Evolutionary conservation across 2,329 filamentous ascomycete species (phyloP).

Genomic region (Ophiocordyceps camponoti-saundersi): DNA sequence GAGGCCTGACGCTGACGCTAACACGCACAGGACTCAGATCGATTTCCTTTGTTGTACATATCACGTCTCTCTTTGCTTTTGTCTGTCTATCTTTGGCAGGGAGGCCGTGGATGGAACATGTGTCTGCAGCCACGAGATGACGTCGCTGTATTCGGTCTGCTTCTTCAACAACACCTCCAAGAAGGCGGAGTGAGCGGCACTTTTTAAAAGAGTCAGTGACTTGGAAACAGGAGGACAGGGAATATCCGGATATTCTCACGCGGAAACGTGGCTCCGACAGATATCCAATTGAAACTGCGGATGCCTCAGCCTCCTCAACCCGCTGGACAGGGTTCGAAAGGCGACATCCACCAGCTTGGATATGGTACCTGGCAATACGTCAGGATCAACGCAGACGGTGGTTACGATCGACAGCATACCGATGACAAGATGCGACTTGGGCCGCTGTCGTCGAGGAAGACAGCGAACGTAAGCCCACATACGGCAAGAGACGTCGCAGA

Average conservation of each 20-base stretch:
- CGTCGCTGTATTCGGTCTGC: constrained; percentile 48
- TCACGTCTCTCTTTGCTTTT: constrained; percentile 18
- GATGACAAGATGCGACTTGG: constrained; percentile 41
- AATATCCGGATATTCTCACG: constrained; percentile 29
- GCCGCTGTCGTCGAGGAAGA: constrained; percentile 38
- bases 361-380: constrained; percentile 38
- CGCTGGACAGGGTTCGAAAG: constrained; percentile 44
- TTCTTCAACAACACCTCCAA: constrained; percentile 46
- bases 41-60: not conserved
- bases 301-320: constrained; percentile 23
- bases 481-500: constrained; percentile 64
- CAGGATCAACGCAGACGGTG: not conserved
- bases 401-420: constrained; percentile 25
- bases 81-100: constrained; percentile 9
- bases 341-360: constrained; percentile 47
- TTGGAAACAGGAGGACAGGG: no score
- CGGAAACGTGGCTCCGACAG: constrained; percentile 39
- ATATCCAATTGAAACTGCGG: constrained; percentile 41
- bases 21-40: no score
- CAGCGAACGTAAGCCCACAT: constrained; percentile 44
- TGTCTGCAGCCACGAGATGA: constrained; percentile 51
- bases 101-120: constrained; percentile 2
- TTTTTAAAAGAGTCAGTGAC: constrained; percentile 10
- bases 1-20: no score
- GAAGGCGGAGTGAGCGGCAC: constrained; percentile 57